Base-by-base conservation (phyloP, 2,329 filamentous ascomycete species). In the Talaromyces sp. region DNA sequence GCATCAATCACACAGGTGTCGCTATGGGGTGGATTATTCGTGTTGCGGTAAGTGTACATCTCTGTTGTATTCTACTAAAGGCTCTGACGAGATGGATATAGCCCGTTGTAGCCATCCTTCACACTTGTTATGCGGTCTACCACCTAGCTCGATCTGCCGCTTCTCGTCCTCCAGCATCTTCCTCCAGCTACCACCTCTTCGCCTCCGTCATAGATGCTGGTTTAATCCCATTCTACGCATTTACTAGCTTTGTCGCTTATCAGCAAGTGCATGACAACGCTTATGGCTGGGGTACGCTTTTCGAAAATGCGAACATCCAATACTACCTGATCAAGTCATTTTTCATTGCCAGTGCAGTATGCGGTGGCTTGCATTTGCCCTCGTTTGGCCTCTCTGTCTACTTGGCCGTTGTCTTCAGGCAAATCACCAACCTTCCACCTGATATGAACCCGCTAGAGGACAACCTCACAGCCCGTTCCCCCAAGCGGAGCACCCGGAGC, bases 371-470 rank as follows among this genome's bases (percentile, higher is more conserved):
- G 21, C 92, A 96, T 71, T 68, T 89, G 0, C 64, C 91, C 10
- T 90, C 90, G 1, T 74, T 94, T 1, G 74, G 80, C 19, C 78
- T 95, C 38, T 90, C 90, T 5, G 71, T 90, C 32, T 97, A 89
- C 76, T 80, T 97, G 27, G 85, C 86, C 17, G 72, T 90, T 57
- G 84, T 89, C 66, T 97, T 97, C 84, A 85, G 88, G 46, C 88
- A 89, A 69, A 97, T 97, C 68, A 81, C 87, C 5, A 80, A 82
- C 21, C 83, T 97, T 72, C 93, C 93, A 6, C 92, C 93, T 0
- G 93, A 97, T 70, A 91, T 96, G 89, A 97, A 97, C 72, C 93
- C 93, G 1, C 81, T 97, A 14, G 92, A 97, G 72, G 86, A 90
- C 65, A 88, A 93, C 68, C 78, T 96, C 61, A 97, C 92, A 1